Conservation (phyloP, 257 asterid genomes). For the Gynochthodes officinalis region DNA sequence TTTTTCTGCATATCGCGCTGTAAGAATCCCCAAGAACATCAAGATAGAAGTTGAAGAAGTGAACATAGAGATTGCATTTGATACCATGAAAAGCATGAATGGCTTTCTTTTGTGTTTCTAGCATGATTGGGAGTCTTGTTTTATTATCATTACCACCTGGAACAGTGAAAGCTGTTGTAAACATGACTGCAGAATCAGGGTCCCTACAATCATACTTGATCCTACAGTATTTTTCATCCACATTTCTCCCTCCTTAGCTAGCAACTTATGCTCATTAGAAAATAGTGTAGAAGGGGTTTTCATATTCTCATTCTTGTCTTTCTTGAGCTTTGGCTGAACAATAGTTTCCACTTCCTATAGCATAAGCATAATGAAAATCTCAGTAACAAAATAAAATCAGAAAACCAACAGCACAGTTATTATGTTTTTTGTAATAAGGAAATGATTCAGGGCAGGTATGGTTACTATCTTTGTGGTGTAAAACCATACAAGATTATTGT, state of each 20-base stretch:
- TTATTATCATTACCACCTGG: slow-evolving; percentile 28
- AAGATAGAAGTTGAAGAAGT: slow-evolving; percentile 27
- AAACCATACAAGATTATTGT: background rate
- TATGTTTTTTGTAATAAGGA: background rate
- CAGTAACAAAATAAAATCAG: background rate
- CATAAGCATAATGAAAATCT: background rate
- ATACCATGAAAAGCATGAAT: slow-evolving; percentile 25
- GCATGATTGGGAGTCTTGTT: slow-evolving; percentile 23
- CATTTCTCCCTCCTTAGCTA: slow-evolving; percentile 30
- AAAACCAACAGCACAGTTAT: background rate
- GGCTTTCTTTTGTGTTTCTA: background rate
- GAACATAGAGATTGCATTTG: slow-evolving; percentile 21
- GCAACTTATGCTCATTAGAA: slow-evolving; percentile 19
- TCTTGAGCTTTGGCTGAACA: slow-evolving; percentile 25
- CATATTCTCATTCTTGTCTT: slow-evolving; percentile 14
- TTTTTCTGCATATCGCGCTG: slow-evolving; percentile 27
- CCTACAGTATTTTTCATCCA: slow-evolving; percentile 40
- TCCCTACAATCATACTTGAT: slow-evolving; percentile 36
- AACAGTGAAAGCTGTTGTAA: slow-evolving; percentile 33
- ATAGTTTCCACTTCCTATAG: slow-evolving; percentile 36
- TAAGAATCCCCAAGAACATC: slow-evolving; percentile 29
- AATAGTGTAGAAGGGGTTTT: slow-evolving; percentile 21
- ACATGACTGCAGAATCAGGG: slow-evolving; percentile 36
- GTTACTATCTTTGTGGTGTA: background rate
- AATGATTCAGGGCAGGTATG: background rate